Percentiles rank a stretch among this genome's conserved stretches.
These are phyloP conservation scores for Chlorella sorokiniana DNA, from an alignment of 139 green algal species.

Conservation along the genomic window DNA sequence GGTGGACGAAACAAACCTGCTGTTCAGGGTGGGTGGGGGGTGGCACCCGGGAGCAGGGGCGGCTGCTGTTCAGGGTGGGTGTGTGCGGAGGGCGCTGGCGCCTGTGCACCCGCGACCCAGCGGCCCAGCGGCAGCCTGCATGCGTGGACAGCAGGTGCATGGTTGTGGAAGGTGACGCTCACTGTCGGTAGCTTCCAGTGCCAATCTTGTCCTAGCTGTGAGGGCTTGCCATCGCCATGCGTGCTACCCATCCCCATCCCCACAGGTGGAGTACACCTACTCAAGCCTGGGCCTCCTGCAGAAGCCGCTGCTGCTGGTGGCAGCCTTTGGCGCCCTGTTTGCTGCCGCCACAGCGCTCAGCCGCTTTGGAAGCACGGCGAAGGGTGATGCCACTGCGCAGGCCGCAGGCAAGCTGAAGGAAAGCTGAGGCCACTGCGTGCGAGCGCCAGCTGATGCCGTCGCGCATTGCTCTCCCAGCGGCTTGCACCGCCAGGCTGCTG, in stretches of 20 bases:
- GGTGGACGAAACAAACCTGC: constrained; percentile 53
- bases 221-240: background rate
- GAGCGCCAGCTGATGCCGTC: too few species aligned
- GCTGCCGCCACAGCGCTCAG: background rate
- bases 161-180: too few species aligned
- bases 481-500: too few species aligned
- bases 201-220: too few species aligned
- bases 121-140: too few species aligned
- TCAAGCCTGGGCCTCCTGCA: constrained; percentile 42
- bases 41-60: constrained; percentile 36
- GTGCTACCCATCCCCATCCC: background rate
- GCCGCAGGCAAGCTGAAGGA: background rate
- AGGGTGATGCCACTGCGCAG: constrained; percentile 1
- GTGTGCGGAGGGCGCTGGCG: too few species aligned
- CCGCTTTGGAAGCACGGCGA: background rate
- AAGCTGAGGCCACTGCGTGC: background rate
- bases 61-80: constrained; percentile 6
- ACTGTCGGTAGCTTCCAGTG: too few species aligned
- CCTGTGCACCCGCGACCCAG: too few species aligned
- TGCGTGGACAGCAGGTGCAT: too few species aligned
- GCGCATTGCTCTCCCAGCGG: too few species aligned
- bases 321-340: constrained; percentile 8
- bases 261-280: constrained; percentile 70
- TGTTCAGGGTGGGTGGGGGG: constrained; percentile 43
- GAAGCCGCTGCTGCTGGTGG: constrained; percentile 75